Evolutionary conservation across 495 filamentous ascomycete genomes (phyloP), one percentile per base, ranked within the genome.

Genomic region (Lasiosphaeris hirsuta): DNA sequence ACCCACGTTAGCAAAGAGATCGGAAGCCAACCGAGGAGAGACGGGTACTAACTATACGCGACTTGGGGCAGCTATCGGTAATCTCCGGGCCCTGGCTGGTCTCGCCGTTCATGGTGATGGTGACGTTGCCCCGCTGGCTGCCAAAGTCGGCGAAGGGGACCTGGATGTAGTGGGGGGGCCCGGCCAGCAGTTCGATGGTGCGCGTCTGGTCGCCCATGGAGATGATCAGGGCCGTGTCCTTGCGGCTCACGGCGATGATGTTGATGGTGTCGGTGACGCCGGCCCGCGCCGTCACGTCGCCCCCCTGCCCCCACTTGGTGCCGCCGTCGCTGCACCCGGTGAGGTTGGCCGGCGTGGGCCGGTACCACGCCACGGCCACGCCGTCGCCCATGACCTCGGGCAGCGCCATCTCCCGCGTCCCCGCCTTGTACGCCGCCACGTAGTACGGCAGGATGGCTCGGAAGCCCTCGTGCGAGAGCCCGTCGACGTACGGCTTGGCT

Each of bases 381-480:
- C 60, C 60, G 7, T 58, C 60, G 6, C 60, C 60, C 45, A 62
- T 48, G 4, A 19, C 7, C 4, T 9, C 13, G 0, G 72, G 69
- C 39, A 83, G 65, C 8, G 66, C 42, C 30, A 72, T 59, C 13
- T 76, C 63, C 0, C 69, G 60, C 23, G 66, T 75, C 1, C 73
- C 78, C 3, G 73, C 61, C 54, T 85, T 84, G 71, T 84, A 87
- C 2, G 78, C 75, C 17, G 73, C 77, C 51, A 87, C 87, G 59
- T 83, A 85, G 63, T 83, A 84, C 0, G 83, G 83, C 2, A 87
- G 69, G 2, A 84, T 56, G 18, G 68, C 67, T 1, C 69, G 64
- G 54, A 72, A 71, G 9, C 66, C 68, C 1, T 64, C 51, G 60
- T 73, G 71, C 2, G 42, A 57, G 34, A 65, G 63, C 7, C 68